A percentile compares a stretch with the other conserved stretches of the same genome.
phyloP scores from a whole-genome alignment of 768 basidiomycete genomes.

The Trametes punicea region DNA sequence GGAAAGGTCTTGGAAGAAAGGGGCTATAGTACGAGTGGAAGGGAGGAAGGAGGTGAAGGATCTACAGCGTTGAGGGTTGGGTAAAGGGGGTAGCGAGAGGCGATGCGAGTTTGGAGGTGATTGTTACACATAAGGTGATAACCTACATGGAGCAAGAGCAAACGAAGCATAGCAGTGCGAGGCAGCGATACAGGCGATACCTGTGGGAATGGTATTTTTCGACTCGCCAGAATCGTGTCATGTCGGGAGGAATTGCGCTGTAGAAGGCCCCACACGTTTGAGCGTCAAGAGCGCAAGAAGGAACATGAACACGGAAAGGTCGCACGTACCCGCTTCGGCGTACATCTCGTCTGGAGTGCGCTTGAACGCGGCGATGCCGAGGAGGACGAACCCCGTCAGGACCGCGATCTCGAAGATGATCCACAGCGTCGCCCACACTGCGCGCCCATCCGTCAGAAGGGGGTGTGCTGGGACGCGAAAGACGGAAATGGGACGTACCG shows the following conservation, averaged over 20 bases:
- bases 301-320: not conserved
- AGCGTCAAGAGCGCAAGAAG: not conserved
- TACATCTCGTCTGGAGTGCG: constrained; percentile 58
- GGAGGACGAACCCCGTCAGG: constrained; percentile 72
- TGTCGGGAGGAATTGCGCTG: constrained; percentile 63
- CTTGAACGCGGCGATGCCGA: constrained; percentile 86
- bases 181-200: not conserved
- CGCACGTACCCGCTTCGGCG: constrained; percentile 60
- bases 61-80: too few relatives aligned
- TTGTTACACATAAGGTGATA: not conserved
- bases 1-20: too few relatives aligned
- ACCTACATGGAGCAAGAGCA: not conserved
- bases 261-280: not conserved
- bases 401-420: constrained; percentile 73
- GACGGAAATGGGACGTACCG: constrained; percentile 39
- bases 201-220: too few relatives aligned
- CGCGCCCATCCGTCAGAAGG: not conserved
- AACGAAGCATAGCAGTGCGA: not conserved
- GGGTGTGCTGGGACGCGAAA: not conserved
- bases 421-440: constrained; percentile 88
- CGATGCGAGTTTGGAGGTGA: not conserved
- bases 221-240: too few relatives aligned
- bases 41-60: not conserved
- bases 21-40: too few relatives aligned
- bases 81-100: too few relatives aligned